Evolutionary conservation across 2,329 filamentous ascomycete genomes (phyloP), one percentile per base, ranked within the genome.

Genomic region (Sporothrix pallida): DNA sequence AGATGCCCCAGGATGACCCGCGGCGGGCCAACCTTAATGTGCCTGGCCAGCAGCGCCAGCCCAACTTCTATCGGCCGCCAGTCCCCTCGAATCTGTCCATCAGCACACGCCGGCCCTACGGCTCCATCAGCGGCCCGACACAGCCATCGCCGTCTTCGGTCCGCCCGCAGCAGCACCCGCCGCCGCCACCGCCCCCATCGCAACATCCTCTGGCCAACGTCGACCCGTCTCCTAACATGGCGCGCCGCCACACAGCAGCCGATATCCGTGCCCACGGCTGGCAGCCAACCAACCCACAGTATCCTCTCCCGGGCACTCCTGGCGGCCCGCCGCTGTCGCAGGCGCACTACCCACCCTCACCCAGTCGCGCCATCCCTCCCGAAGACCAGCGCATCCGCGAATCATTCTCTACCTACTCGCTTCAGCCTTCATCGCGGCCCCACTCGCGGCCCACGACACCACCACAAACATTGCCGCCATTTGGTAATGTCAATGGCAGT

Each of bases 221-320:
- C 46, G 86, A 90, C 77, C 86, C 88, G 37, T 88, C 89, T 48
- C 89, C 91, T 73, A 94, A 90, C 78, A 86, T 97, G 65, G 89
- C 90, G 62, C 91, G 95, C 76, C 90, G 95, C 75, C 96, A 99
- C 82, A 99, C 96, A 1, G 95, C 95, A 54, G 96, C 96, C 74
- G 96, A 99, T 80, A 98, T 99, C 78, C 91, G 96, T 71, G 92
- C 95, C 78, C 92, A 94, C 80, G 93, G 92, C 52, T 95, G 93
- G 90, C 91, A 90, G 75, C 86, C 86, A 8, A 86, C 83, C 68
- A 83, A 85, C 58, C 86, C 88, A 37, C 92, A 91, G 5, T 92
- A 91, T 12, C 92, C 90, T 86, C 88, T 8, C 90, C 91, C 3
- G 90, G 90, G 26, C 2, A 42, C 8, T 90, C 91, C 3, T 90